Percentiles rank a stretch among this genome's conserved stretches.
Evolutionary conservation across 169 alveolate genomes (phyloP).

Genomic region (Theileria parva): DNA sequence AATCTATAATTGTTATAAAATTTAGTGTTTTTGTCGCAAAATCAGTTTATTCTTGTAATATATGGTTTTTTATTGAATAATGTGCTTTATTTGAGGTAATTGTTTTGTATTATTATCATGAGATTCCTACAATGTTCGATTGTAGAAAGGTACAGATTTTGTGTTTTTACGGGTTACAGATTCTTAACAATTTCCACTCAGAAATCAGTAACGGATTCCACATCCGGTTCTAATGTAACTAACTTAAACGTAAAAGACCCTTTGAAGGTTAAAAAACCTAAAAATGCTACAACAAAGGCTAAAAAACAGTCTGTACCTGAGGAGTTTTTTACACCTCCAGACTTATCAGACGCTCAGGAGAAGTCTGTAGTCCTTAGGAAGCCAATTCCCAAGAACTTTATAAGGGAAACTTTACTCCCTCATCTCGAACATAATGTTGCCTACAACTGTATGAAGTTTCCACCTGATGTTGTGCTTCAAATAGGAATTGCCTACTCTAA

Average conservation of each 20-base stretch:
- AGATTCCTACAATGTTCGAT: background rate
- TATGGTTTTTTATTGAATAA: background rate
- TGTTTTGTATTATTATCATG: background rate
- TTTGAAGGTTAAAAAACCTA: background rate
- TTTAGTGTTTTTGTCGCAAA: too few species aligned
- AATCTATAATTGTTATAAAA: background rate
- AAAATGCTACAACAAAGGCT: background rate
- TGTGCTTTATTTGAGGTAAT: background rate
- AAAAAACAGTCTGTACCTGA: background rate
- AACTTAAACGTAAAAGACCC: background rate
- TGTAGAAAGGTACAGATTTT: background rate
- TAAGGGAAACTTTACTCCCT: conserved; percentile 62
- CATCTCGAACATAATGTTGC: conserved; percentile 69
- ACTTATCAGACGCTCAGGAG: conserved; percentile 16
- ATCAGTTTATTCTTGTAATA: background rate
- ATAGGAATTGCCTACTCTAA: conserved; percentile 66
- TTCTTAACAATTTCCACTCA: background rate
- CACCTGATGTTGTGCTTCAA: conserved; percentile 65
- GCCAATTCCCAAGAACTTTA: conserved; percentile 65
- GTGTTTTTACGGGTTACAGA: background rate
- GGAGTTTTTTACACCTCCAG: background rate
- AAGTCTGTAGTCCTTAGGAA: conserved; percentile 44
- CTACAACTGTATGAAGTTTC: conserved; percentile 61
- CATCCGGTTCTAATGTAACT: background rate
- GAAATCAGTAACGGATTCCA: background rate